These are phyloP conservation scores for Penicillium palitans DNA, from an alignment of 2,329 filamentous ascomycete species.

Conservation along the genomic window DNA sequence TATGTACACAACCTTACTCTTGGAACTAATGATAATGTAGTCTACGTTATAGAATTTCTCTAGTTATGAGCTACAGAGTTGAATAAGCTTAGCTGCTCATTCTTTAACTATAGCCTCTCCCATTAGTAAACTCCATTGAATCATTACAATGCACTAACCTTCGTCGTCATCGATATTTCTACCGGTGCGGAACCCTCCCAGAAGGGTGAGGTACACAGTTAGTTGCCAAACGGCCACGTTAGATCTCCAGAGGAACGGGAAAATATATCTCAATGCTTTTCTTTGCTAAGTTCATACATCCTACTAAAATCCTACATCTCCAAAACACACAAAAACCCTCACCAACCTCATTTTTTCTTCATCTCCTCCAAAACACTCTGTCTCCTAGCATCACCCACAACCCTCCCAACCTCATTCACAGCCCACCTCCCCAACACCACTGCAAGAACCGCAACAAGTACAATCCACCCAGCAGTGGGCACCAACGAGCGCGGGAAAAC, in stretches of 20 bases:
- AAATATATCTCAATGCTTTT: not conserved
- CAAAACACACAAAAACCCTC: not conserved
- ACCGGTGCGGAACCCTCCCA: no score
- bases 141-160: not conserved
- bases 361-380: constrained; percentile 17
- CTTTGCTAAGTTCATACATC: no score
- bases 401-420: constrained; percentile 26
- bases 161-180: not conserved
- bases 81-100: not conserved
- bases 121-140: not conserved
- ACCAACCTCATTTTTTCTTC: constrained; percentile 21
- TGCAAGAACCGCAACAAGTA: constrained; percentile 57
- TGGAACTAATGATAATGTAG: not conserved
- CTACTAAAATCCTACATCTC: not conserved
- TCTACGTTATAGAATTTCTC: not conserved
- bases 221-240: no score
- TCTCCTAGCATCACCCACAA: constrained; percentile 23
- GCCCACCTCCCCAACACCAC: constrained; percentile 48
- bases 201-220: not conserved
- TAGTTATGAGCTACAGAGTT: not conserved
- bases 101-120: not conserved
- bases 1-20: not conserved
- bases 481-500: constrained; percentile 74
- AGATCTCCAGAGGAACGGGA: not conserved
- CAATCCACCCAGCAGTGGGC: constrained; percentile 69